Evolutionary conservation across 75 land plant genomes (phyloP).

Genomic region (Pinus tabuliformis): DNA sequence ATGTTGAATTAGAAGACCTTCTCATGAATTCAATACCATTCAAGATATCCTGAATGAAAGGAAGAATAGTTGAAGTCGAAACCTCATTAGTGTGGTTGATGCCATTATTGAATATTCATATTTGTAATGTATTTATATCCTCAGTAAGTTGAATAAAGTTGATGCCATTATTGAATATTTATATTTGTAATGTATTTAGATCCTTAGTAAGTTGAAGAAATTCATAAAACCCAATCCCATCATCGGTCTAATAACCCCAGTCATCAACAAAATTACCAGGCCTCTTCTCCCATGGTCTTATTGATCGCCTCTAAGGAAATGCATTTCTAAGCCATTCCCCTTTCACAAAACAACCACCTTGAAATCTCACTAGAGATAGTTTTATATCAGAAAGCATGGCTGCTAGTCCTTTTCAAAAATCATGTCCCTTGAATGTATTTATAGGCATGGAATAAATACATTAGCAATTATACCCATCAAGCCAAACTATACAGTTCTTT

Average conservation of each 20-base stretch:
- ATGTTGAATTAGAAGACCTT: conserved; percentile 51
- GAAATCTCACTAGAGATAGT: conserved; percentile 75
- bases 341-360: conserved; percentile 98
- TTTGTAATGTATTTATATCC: too few relatives aligned
- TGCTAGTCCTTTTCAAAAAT: conserved; percentile 60
- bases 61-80: conserved; percentile 45
- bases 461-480: too few relatives aligned
- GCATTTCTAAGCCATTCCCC: conserved; percentile 88
- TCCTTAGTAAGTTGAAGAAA: conserved; percentile 94
- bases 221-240: conserved; percentile 94
- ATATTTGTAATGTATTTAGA: conserved; percentile 69
- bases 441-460: too few relatives aligned
- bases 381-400: conserved; percentile 56
- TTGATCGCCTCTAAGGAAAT: conserved; percentile 77
- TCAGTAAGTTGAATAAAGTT: neutral
- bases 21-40: conserved; percentile 90
- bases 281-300: conserved; percentile 93
- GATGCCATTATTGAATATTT: conserved; percentile 92
- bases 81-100: conserved; percentile 80
- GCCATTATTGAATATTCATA: conserved; percentile 47
- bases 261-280: conserved; percentile 98
- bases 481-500: too few relatives aligned
- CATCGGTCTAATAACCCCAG: conserved; percentile 99
- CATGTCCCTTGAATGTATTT: too few relatives aligned
- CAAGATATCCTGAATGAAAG: conserved; percentile 82